Base-by-base conservation (phyloP, 1,139 yeast species). In the Nakaseomyces nivariensis region DNA sequence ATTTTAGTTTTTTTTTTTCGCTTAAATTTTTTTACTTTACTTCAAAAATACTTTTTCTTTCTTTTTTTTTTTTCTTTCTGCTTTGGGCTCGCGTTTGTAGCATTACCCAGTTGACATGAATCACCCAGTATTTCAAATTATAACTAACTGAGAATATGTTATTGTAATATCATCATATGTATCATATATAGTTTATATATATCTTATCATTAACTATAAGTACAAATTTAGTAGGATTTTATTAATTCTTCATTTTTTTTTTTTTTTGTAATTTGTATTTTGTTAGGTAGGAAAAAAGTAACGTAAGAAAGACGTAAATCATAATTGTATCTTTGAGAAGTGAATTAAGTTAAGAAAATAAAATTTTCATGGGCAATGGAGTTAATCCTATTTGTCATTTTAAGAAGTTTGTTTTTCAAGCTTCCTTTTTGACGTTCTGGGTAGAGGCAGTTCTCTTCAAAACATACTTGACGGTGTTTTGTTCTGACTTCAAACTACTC, bases 401-500 rank as follows among this genome's bases (percentile, higher is more conserved):
- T 17, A 17, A 3, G 3, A 17, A 17, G 22, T 17, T 17, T 17
- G 22, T 3, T 29, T 29, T 29, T 29, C 32, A 26, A 4, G n/a
- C 3, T 25, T 40, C 43, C 17, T 43, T 44, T 31, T 38, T 52
- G 29, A 49, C 33, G 41, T 44, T 52, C 2, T 45, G 54, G 3
- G 55, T 43, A 10, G 58, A 56, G 8, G 55, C 56, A 5, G 58
- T 52, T 41, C 65, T 58, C 51, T 56, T 62, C 57, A 62, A 42
- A n/a, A 58, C 62, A 52, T 63, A 64, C 5, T 60, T 61, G 26
- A 53, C 62, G 29, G 62, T 51, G 3, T 66, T 67, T 27, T 54
- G 55, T 45, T 63, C 60, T 6, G 68, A 63, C 48, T 61, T 64
- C 51, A 56, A 49, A 55, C 72, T 67, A 47, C 71, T 64, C 48